A percentile compares a stretch with the other conserved stretches of the same genome.
phyloP scores from a whole-genome alignment of 495 filamentous ascomycete genomes.

The Talaromyces ruber region DNA sequence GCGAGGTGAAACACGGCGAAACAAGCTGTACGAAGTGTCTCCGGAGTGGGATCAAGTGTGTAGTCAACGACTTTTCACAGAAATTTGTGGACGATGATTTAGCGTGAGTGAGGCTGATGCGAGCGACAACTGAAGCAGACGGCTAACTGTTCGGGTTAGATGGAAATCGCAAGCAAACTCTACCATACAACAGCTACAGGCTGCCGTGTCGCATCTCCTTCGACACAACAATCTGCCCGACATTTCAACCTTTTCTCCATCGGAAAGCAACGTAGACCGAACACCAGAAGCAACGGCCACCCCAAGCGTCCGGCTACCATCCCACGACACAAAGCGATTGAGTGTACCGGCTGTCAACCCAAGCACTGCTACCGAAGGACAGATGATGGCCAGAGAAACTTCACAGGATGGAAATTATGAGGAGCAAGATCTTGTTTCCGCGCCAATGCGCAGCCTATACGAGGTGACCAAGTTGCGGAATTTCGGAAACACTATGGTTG shows the following conservation, averaged over 20 bases:
- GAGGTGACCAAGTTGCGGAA: slow-evolving; percentile 51
- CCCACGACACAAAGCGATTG: slow-evolving; percentile 24
- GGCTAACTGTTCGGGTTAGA: slow-evolving; percentile 14
- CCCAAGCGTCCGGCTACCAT: slow-evolving; percentile 17
- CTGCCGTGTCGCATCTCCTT: slow-evolving; percentile 36
- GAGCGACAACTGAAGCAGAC: background rate
- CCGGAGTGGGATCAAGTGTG: slow-evolving; percentile 38
- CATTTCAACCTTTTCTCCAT: slow-evolving; percentile 27
- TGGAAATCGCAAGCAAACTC: slow-evolving; percentile 37
- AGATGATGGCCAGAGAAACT: slow-evolving; percentile 39
- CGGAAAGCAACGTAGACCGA: slow-evolving; percentile 20
- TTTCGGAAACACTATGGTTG: slow-evolving; percentile 34
- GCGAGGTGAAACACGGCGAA: slow-evolving; percentile 35
- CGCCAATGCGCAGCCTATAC: slow-evolving; percentile 52
- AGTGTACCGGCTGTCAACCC: slow-evolving; percentile 12
- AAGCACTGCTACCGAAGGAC: background rate
- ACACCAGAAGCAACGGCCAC: slow-evolving; percentile 21
- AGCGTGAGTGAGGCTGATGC: slow-evolving; percentile 20
- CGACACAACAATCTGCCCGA: slow-evolving; percentile 30
- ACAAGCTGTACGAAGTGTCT: slow-evolving; percentile 35
- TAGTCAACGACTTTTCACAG: slow-evolving; percentile 41
- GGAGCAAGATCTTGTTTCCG: slow-evolving; percentile 39
- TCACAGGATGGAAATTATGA: slow-evolving; percentile 44
- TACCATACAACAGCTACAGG: slow-evolving; percentile 33
- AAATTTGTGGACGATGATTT: slow-evolving; percentile 42